Conservation (phyloP, 2,329 filamentous ascomycete genomes). For the Phaeomoniella chlamydospora region DNA sequence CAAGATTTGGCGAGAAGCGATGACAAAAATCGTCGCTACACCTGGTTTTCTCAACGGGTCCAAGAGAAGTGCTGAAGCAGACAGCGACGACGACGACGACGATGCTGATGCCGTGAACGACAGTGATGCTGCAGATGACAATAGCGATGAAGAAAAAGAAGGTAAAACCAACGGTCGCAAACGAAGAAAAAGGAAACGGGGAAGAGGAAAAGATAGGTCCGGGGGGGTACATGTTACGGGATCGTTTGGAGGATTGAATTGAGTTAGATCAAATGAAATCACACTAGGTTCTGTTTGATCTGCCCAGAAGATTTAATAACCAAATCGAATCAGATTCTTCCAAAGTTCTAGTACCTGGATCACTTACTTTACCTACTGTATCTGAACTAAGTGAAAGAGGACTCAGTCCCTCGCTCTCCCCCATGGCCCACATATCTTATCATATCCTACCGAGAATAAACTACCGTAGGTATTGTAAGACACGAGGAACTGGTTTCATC, state of each 20-base stretch:
- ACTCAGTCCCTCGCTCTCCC: no score
- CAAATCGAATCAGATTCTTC: no score
- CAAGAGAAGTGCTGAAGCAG: constrained; percentile 19
- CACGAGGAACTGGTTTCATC: no score
- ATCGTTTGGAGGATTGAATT: constrained; percentile 27
- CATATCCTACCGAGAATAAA: no score
- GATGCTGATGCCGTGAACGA: constrained; percentile 27
- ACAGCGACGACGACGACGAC: constrained; percentile 31
- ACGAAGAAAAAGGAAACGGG: constrained; percentile 32
- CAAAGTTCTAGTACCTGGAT: no score
- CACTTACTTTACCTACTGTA: no score
- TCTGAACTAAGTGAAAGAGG: no score
- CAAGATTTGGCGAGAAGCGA: constrained; percentile 76
- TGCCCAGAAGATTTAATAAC: no score
- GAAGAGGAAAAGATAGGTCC: constrained; percentile 26
- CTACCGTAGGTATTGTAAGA: no score
- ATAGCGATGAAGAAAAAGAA: constrained; percentile 33
- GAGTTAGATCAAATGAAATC: constrained; percentile 8
- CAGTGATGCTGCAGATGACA: constrained; percentile 8
- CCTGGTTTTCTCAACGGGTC: constrained; percentile 9
- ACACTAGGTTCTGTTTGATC: no score
- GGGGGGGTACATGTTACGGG: constrained; percentile 22
- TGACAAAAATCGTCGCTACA: constrained; percentile 29
- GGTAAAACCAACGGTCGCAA: constrained; percentile 26
- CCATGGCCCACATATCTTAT: no score